Evolutionary conservation across 2,329 filamentous ascomycete genomes (phyloP).

Genomic region (Volutella citrinella): DNA sequence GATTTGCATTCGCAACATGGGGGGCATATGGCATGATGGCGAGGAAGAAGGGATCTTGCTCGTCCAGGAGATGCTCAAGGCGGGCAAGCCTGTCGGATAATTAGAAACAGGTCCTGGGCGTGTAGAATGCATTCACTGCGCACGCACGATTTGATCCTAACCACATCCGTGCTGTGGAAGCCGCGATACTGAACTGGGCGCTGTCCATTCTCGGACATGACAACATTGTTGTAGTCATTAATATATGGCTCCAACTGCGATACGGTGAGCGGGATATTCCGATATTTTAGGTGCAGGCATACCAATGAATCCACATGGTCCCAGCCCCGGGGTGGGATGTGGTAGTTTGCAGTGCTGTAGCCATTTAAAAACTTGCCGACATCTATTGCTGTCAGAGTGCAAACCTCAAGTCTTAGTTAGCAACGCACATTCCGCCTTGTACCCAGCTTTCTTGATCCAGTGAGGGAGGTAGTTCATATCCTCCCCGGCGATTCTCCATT

Average conservation of each 20-base stretch:
- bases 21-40: background rate
- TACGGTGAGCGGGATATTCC: too few species aligned
- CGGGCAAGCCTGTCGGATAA: too few species aligned
- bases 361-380: constrained; percentile 16
- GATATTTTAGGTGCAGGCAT: too few species aligned
- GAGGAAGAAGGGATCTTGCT: constrained; percentile 2
- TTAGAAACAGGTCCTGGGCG: too few species aligned
- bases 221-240: constrained; percentile 7
- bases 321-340: constrained; percentile 9
- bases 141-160: constrained; percentile 9
- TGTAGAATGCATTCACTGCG: background rate
- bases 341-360: constrained; percentile 9
- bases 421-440: constrained; percentile 8
- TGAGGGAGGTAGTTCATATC: constrained; percentile 13
- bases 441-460: constrained; percentile 15
- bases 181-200: constrained; percentile 5
- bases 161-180: constrained; percentile 11
- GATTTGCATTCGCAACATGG: constrained; percentile 4
- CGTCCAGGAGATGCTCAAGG: too few species aligned
- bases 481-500: constrained; percentile 6
- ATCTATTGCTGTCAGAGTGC: too few species aligned
- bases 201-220: constrained; percentile 11
- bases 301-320: constrained; percentile 9
- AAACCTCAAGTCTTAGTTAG: background rate
- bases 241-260: constrained; percentile 15